phyloP scores from a whole-genome alignment of 1,139 yeast genomes.

The Casaregolazyma lundiana region DNA sequence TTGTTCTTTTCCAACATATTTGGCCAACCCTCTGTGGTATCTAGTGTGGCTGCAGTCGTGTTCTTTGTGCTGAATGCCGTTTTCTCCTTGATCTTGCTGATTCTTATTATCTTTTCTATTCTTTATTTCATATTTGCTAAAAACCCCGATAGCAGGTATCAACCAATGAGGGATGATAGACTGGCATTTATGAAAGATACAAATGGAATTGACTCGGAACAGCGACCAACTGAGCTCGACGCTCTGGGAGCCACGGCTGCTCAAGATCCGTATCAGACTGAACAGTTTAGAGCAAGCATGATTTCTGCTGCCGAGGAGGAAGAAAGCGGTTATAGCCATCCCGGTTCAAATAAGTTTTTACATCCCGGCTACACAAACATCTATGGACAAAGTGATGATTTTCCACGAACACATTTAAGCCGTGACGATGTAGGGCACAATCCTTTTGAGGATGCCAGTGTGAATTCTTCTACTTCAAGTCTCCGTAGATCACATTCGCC shows the following conservation, averaged over 20 bases:
- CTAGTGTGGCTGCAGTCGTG: conserved; percentile 91
- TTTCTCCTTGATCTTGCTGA: conserved; percentile 73
- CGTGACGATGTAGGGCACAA: conserved; percentile 9
- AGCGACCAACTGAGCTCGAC: conserved; percentile 61
- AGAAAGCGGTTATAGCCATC: background rate
- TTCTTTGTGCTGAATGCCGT: conserved; percentile 85
- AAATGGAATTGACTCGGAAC: conserved; percentile 29
- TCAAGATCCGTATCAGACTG: conserved; percentile 35
- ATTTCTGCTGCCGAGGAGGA: conserved; percentile 10
- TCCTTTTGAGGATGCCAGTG: conserved; percentile 10
- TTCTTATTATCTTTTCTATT: conserved; percentile 85
- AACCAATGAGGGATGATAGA: conserved; percentile 96
- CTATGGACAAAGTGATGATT: conserved; percentile 1
- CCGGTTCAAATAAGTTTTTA: conserved; percentile 1
- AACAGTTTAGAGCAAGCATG: conserved; percentile 8
- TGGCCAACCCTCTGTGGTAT: conserved; percentile 77
- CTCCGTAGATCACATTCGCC: conserved; percentile 1
- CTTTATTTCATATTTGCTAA: conserved; percentile 75
- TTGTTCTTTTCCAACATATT: conserved; percentile 84
- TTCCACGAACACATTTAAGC: conserved; percentile 7
- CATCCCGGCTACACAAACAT: conserved; percentile 2
- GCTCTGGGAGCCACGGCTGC: conserved; percentile 88
- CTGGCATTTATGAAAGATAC: conserved; percentile 76
- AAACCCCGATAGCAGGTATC: conserved; percentile 93
- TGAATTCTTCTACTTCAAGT: background rate